These are phyloP conservation scores for Cucumis cinereus DNA, from an alignment of 306 rosid species.

Conservation along the genomic window DNA sequence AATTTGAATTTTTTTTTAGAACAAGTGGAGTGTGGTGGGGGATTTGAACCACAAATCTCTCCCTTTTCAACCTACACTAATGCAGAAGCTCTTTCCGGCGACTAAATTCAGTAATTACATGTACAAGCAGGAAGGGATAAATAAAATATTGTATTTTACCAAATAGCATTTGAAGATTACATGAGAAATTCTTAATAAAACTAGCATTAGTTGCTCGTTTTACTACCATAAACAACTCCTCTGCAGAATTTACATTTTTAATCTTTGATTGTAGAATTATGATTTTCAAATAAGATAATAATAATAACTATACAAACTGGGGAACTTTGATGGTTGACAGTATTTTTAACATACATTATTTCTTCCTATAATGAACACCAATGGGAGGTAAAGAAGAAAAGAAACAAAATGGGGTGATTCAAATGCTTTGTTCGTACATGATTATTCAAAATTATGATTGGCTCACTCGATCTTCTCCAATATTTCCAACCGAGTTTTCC, in stretches of 20 bases:
- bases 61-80: too few species aligned
- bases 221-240: background rate
- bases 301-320: constrained; percentile 1
- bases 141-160: background rate
- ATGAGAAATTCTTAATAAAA: background rate
- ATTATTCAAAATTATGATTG: background rate
- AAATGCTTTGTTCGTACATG: background rate
- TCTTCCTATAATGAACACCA: background rate
- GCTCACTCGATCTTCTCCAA: constrained; percentile 87
- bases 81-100: too few species aligned
- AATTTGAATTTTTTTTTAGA: background rate
- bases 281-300: background rate
- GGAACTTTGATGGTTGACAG: background rate
- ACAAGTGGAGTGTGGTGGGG: too few species aligned
- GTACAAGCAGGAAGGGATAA: background rate
- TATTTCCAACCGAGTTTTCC: constrained; percentile 83
- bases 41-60: too few species aligned
- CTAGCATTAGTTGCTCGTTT: background rate
- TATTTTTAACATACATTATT: background rate
- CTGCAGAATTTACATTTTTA: background rate
- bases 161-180: background rate
- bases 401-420: background rate
- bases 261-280: background rate
- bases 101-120: too few species aligned
- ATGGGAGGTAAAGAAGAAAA: background rate